Evolutionary conservation across 2,329 filamentous ascomycete genomes (phyloP), one percentile per base, ranked within the genome.

Genomic region (Arthroderma uncinatum): DNA sequence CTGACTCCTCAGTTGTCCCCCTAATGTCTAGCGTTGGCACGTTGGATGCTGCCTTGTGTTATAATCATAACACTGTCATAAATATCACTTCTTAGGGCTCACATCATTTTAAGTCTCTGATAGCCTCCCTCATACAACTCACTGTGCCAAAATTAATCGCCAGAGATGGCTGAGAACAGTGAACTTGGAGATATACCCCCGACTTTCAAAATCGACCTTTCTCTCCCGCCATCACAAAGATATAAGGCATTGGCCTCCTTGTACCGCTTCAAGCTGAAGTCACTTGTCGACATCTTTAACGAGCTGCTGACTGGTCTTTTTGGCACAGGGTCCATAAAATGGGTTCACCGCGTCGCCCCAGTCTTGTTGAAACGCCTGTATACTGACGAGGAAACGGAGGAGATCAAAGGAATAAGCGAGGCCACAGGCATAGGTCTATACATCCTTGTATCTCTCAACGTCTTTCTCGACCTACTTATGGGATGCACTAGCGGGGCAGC

Each of bases 401-500:
- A 86, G 65, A 67, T 87, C n/a, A 69, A 66, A 2, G 83, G 83
- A 0, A 82, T 86, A 36, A 74, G 76, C 25, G 66, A 70, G 25
- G 73, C 68, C 1, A 76, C 75, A 0, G 77, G 74, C 0, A 71
- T 86, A 2, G 73, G 79, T 0, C 71, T 85, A 66, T 81, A 83
- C 61, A 68, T 85, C 0, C 71, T 86, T 0, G 77, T 86, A 2
- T 77, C 78, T 2, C 77, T 84, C 62, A 86, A 86, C 62, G 79
- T 81, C 1, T 68, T 85, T 1, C 72, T 86, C 1, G 84, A 87
- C 63, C 69, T 80, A 4, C 71, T 86, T 36, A 78, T 86, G 69
- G 83, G 83, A 1, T 86, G 84, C 65, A 85, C 83, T 0, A 84
- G 80, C 59, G 80, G 80, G 21, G 80, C 74, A 14, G 70, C 68